A percentile compares a stretch with the other conserved stretches of the same genome.
Evolutionary conservation across 768 basidiomycete species (phyloP).

Genomic region (Tricholomella constricta): DNA sequence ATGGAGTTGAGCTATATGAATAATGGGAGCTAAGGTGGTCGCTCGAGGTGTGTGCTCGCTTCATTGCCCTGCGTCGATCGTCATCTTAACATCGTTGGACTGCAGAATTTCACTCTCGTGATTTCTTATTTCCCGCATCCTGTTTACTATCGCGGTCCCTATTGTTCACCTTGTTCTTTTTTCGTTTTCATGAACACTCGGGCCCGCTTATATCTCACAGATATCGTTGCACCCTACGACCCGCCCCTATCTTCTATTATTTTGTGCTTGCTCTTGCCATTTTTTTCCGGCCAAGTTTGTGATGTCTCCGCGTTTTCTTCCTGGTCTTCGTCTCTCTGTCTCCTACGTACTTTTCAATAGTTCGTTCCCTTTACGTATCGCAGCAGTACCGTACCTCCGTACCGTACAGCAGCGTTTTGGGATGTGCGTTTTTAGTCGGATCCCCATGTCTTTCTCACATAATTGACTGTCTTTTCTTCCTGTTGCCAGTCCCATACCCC

Average conservation of each 20-base stretch:
- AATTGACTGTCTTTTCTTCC: background rate
- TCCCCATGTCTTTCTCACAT: background rate
- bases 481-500: too few species aligned
- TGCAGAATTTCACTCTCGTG: background rate
- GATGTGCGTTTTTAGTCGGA: conserved; percentile 3
- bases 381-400: background rate
- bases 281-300: conserved; percentile 6
- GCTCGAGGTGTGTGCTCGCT: conserved; percentile 1
- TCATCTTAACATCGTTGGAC: background rate
- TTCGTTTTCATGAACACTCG: background rate
- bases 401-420: background rate
- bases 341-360: background rate
- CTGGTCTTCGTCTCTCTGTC: background rate
- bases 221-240: background rate
- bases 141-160: background rate
- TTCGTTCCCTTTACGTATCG: conserved; percentile 1
- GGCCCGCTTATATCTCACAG: background rate
- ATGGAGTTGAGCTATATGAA: conserved; percentile 52
- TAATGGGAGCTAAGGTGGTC: conserved; percentile 9
- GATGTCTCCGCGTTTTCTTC: background rate
- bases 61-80: background rate
- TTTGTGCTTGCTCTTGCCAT: conserved; percentile 5
- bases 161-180: background rate
- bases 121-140: background rate
- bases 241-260: background rate